These are phyloP conservation scores for Eutrema salsugineum DNA, from an alignment of 441 rosid genomes.

Conservation along the genomic window DNA sequence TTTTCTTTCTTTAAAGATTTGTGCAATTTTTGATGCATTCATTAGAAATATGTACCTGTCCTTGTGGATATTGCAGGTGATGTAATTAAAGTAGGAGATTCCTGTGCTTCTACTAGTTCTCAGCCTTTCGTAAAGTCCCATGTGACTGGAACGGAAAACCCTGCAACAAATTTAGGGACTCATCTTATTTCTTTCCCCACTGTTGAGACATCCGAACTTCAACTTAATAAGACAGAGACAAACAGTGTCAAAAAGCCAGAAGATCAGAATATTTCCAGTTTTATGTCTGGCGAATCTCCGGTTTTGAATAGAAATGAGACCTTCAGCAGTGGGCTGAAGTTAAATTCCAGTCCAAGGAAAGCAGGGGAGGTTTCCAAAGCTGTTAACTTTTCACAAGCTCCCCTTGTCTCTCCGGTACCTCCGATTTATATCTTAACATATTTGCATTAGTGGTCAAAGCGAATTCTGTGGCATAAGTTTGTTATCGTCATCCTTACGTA, in stretches of 20 bases:
- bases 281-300: slow-evolving; percentile 34
- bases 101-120: slow-evolving; percentile 27
- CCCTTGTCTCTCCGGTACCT: slow-evolving; percentile 46
- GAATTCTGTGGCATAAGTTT: slow-evolving; percentile 8
- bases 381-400: slow-evolving; percentile 35
- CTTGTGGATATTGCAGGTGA: slow-evolving; percentile 33
- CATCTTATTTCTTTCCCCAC: slow-evolving; percentile 36
- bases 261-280: slow-evolving; percentile 33
- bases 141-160: slow-evolving; percentile 35
- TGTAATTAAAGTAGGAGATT: slow-evolving; percentile 20
- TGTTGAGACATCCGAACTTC: slow-evolving; percentile 34
- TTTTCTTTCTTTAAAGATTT: neutral
- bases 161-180: slow-evolving; percentile 37
- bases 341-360: slow-evolving; percentile 53
- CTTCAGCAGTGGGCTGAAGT: slow-evolving; percentile 48
- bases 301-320: slow-evolving; percentile 40
- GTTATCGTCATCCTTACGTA: neutral
- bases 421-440: neutral
- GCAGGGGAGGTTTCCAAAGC: slow-evolving; percentile 49
- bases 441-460: slow-evolving; percentile 6
- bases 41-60: neutral
- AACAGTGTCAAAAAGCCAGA: slow-evolving; percentile 35
- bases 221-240: slow-evolving; percentile 37
- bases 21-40: slow-evolving; percentile 1
- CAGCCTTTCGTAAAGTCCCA: slow-evolving; percentile 35